These are phyloP conservation scores for Paecilomyces variotii DNA, from an alignment of 2,329 filamentous ascomycete genomes.

Conservation along the genomic window DNA sequence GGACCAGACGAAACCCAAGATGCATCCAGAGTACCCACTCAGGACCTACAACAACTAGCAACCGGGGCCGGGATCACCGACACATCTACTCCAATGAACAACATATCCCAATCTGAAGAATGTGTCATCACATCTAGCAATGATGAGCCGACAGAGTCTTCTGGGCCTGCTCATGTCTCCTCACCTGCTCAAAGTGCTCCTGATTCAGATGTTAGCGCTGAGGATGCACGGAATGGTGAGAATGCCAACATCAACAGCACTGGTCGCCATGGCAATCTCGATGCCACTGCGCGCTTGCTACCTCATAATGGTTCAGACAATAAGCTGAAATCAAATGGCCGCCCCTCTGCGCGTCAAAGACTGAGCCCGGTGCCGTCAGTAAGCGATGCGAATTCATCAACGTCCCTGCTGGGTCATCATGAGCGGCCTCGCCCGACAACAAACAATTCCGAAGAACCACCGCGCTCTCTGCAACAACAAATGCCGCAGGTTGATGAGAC, in stretches of 20 bases:
- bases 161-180: neutral
- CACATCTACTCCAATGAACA: neutral
- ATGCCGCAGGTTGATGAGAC: conserved; percentile 24
- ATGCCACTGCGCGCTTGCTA: neutral
- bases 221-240: conserved; percentile 8
- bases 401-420: conserved; percentile 21
- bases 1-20: neutral
- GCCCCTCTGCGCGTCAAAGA: neutral
- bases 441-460: conserved; percentile 13
- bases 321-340: neutral
- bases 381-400: conserved; percentile 27
- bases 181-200: neutral
- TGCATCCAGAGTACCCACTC: conserved; percentile 7
- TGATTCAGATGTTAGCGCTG: conserved; percentile 1
- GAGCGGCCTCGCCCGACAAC: conserved; percentile 8
- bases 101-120: neutral
- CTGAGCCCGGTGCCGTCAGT: conserved; percentile 13
- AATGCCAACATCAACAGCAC: neutral
- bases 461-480: conserved; percentile 21
- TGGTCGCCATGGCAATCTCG: neutral
- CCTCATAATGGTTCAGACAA: neutral
- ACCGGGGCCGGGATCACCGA: neutral
- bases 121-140: neutral
- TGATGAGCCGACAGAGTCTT: neutral
- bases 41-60: conserved; percentile 5